Evolutionary conservation across 208 protist species (phyloP), one percentile per base, ranked within the genome.

Genomic region (Endotrypanum monterogeii): DNA sequence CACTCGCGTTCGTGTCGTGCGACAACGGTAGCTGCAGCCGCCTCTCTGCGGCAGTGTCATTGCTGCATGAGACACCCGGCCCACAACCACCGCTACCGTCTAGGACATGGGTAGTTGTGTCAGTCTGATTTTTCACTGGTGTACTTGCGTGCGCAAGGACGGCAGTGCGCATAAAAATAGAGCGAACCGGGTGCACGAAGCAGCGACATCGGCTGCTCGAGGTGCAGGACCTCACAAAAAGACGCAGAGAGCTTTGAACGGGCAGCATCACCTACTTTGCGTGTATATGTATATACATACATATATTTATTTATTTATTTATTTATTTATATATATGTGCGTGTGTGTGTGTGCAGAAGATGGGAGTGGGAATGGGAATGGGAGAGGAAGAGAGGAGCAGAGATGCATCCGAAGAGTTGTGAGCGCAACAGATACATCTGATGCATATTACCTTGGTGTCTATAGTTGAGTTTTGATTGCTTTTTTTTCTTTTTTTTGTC

Each of bases 221-320:
- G 2, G 50, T n/a, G 30, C 30, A 32, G 48, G 50, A 71, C 30
- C 30, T 23, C 66, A 71, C 30, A 41, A 28, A 39, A n/a, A 51
- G 67, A 30, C 51, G 52, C 67, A 51, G 39, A 11, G 35, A 71
- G 67, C 35, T 28, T 16, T 32, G 67, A 20, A 60, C 18, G 4
- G n/a, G n/a, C 14, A 60, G 20, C 67, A 71, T 71, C 25, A 32
- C 8, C 30, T 51, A 14, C 51, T 30, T 71, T 20, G n/a, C n/a
- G n/a, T 12, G 35, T 30, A 25, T 30, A 51, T 3, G 32, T 48
- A n/a, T 30, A 55, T 44, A 39, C 30, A 18, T 62, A n/a, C 6
- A 8, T 57, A 20, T 69, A 46, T 51, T 52, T 72, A 37, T 46
- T 35, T 55, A 46, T 39, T 25, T 52, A 46, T 52, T 44, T 20